Base-by-base conservation (phyloP, 225 moss, liverwort and hornwort genomes). In the Physcomitrium patens region DNA sequence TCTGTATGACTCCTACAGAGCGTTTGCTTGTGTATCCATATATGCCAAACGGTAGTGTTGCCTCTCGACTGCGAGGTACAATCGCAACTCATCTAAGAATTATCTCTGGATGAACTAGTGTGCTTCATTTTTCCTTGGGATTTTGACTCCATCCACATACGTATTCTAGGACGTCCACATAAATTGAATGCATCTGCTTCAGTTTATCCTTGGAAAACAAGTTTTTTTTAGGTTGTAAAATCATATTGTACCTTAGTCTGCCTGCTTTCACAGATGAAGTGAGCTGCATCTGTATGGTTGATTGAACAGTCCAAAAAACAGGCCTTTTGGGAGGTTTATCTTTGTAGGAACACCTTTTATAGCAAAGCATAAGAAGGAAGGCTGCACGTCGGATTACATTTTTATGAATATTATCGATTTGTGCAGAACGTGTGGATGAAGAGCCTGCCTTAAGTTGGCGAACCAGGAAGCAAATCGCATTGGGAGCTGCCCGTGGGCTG, bases 21-120 rank as follows among this genome's bases (percentile, higher is more conserved):
- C 86, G 92, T 7, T 83, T 92, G 13, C 83, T 92, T 18, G 92
- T 92, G 24, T 92, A 92, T 60, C 92, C 92, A 3, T 92, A 80
- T 86, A 92, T 92, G 92, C 84, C 89, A 8, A 92, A 92, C 75
- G 92, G 92, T 28, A 92, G 92, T 75, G 92, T 92, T 46, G 90
- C 92, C 60, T 90, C 92, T 47, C 84, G 87, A 49, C 76, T 92
- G 65, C 86, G 92, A 81, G 90, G 90, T 71, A 75, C 18, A 58
- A 31, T 22, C 75, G 10, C 14, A 26, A 76, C 17, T 14, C 16
- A 47, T 49, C 67, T 20, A 45, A 74, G 17, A 7, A 26, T 48
- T 14, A 9, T 9, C 42, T 45, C 42, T 45, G 24, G 10, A 12
- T 50, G 31, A 31, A 19, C 7, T 18, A 19, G 10, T 43, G 16